phyloP scores from a whole-genome alignment of 805 yeast species.

The Wickerhamomyces canadensis region DNA sequence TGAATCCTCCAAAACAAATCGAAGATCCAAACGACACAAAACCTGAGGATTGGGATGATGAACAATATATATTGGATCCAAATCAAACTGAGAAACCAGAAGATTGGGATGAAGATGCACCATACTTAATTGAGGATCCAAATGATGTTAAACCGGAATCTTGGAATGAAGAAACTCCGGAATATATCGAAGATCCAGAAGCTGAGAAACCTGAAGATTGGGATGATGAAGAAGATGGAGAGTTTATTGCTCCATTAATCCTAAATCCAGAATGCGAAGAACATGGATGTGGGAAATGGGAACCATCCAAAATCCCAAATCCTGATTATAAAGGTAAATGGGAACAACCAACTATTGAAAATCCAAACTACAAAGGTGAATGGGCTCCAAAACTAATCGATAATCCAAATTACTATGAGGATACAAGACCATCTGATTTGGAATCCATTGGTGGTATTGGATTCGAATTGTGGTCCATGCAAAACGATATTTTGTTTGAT shows the following conservation, averaged over 20 bases:
- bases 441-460: slow-evolving; percentile 77
- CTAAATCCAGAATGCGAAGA: slow-evolving; percentile 67
- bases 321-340: slow-evolving; percentile 76
- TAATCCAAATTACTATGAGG: slow-evolving; percentile 68
- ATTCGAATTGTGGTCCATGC: slow-evolving; percentile 88
- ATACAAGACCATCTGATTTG: slow-evolving; percentile 49
- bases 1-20: slow-evolving; percentile 62
- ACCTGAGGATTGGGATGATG: slow-evolving; percentile 84
- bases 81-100: slow-evolving; percentile 59
- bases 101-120: slow-evolving; percentile 79
- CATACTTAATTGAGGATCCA: slow-evolving; percentile 61
- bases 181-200: slow-evolving; percentile 60
- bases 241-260: slow-evolving; percentile 68
- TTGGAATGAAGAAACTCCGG: slow-evolving; percentile 68
- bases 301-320: slow-evolving; percentile 58
- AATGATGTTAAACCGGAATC: slow-evolving; percentile 61
- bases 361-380: slow-evolving; percentile 74
- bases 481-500: slow-evolving; percentile 67
- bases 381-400: slow-evolving; percentile 66
- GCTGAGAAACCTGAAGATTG: slow-evolving; percentile 69
- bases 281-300: slow-evolving; percentile 82
- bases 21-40: slow-evolving; percentile 51
- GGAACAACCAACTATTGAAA: slow-evolving; percentile 59
- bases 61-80: slow-evolving; percentile 63
- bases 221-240: slow-evolving; percentile 90